Evolutionary conservation across 2,329 filamentous ascomycete species (phyloP), one percentile per base, ranked within the genome.

Genomic region (Ophiostoma fasciatum): DNA sequence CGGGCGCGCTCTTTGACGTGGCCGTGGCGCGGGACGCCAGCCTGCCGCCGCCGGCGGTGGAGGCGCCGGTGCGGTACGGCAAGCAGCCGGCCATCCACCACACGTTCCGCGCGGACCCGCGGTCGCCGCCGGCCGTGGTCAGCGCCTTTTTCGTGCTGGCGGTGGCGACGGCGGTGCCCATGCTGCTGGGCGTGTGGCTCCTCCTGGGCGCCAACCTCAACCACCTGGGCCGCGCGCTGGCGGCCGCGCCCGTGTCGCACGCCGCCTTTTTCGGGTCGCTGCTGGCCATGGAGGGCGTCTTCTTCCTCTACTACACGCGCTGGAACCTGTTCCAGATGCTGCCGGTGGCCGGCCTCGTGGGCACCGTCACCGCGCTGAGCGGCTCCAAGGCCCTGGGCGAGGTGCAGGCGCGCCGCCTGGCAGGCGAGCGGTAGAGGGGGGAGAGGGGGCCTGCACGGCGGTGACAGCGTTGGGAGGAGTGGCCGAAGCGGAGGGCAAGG

Each of bases 321-420:
- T 94, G 88, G 87, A 94, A 78, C 51, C 66, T 98, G 31, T 94
- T 96, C 68, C 79, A 94, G 63, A 75, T 74, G 12, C 65, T 98
- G 33, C 87, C 85, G 5, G 76, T 75, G 19, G 75, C 79, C 36
- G 66, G 66, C 23, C 60, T 76, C 29, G 71, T 90, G 21, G 75
- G 77, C 13, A 59, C 70, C 19, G 71, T 85, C 37, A 74, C 82
- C 10, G 83, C 93, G 53, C 58, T 96, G 43, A 94, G 83, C 54
- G 90, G 90, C 38, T 85, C 79, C 53, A 78, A 85, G 57, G 90
- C 90, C 5, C 64, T 98, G 47, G 81, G 83, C 33, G 90, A 98
- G 64, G 88, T 98, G 21, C 90, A 94, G 63, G 75, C 78, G 51
- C 73, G 90, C 46, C 75, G 90, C 39, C 61, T 94, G 49, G 79